A percentile compares a stretch with the other conserved stretches of the same genome.
phyloP scores from a whole-genome alignment of 2,329 filamentous ascomycete species.

The Rhinocladiella mackenziei region DNA sequence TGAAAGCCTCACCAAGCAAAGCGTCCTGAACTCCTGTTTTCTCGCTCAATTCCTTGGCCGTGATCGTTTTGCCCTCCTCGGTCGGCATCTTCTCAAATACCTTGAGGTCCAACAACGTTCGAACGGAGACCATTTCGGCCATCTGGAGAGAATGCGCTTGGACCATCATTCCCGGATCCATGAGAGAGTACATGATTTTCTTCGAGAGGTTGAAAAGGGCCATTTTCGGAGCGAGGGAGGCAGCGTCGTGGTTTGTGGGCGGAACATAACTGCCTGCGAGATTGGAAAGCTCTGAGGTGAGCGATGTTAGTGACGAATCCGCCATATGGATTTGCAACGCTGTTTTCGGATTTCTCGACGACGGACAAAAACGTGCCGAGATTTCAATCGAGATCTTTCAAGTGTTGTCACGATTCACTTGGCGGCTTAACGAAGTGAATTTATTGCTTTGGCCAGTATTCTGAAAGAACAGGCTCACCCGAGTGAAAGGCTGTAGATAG shows the following conservation, averaged over 20 bases:
- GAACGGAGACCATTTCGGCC: constrained; percentile 12
- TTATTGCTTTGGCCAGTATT: too few relatives aligned
- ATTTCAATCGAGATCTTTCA: too few relatives aligned
- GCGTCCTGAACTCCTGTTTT: constrained; percentile 8
- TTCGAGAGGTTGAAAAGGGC: constrained; percentile 9
- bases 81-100: constrained; percentile 13
- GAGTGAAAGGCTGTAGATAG: too few relatives aligned
- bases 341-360: not conserved
- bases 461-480: too few relatives aligned
- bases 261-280: constrained; percentile 6
- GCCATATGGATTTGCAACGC: not conserved
- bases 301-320: not conserved
- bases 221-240: constrained; percentile 8
- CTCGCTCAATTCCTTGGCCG: constrained; percentile 5
- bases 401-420: not conserved
- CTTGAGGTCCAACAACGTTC: constrained; percentile 13
- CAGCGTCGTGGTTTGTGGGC: constrained; percentile 7
- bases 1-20: constrained; percentile 5
- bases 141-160: constrained; percentile 15
- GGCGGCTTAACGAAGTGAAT: too few relatives aligned
- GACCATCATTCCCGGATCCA: constrained; percentile 15
- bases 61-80: constrained; percentile 10
- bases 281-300: constrained; percentile 7
- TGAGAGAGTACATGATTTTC: constrained; percentile 11
- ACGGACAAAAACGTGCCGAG: too few relatives aligned